A percentile compares a stretch with the other conserved stretches of the same genome.
Conservation (phyloP, 31 red algal species). For the Bonnemaisonia californica region DNA sequence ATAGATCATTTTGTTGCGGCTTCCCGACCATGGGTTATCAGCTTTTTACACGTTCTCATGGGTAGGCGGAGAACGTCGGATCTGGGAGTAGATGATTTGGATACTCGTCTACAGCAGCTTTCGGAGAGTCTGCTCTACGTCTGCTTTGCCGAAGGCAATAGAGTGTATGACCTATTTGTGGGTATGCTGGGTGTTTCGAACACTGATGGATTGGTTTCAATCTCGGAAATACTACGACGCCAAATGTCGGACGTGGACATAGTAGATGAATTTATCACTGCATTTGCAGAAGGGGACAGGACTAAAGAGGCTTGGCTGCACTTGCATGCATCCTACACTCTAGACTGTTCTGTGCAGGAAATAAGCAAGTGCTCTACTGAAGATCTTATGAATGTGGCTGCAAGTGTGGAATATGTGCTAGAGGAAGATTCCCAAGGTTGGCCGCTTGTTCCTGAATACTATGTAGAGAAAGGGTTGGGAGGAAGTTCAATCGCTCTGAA, state of each 20-base stretch:
- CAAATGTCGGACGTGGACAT: slow-evolving; percentile 37
- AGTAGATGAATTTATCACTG: slow-evolving; percentile 27
- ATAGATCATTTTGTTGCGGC: slow-evolving; percentile 59
- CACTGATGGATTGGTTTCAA: neutral
- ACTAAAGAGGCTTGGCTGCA: slow-evolving; percentile 22
- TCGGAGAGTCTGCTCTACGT: slow-evolving; percentile 40
- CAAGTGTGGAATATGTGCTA: slow-evolving; percentile 22
- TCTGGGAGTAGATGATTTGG: slow-evolving; percentile 7
- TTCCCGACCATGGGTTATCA: slow-evolving; percentile 32
- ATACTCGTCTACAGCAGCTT: slow-evolving; percentile 13
- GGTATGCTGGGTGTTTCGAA: neutral
- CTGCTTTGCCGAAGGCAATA: slow-evolving; percentile 38
- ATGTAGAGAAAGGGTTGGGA: neutral
- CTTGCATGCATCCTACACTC: slow-evolving; percentile 28
- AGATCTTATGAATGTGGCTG: slow-evolving; percentile 19
- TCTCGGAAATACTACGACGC: slow-evolving; percentile 26
- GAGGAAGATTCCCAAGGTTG: neutral
- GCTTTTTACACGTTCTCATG: slow-evolving; percentile 36
- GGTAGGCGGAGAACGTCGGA: neutral
- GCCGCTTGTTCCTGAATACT: too few relatives aligned
- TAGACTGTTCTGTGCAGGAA: slow-evolving; percentile 33
- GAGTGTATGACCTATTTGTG: slow-evolving; percentile 37
- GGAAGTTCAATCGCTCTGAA: neutral
- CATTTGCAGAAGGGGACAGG: neutral
- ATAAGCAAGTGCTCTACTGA: slow-evolving; percentile 15